A percentile compares a stretch with the other conserved stretches of the same genome.
These are phyloP conservation scores for Podaxis sp. DNA, from an alignment of 768 basidiomycete species.

Conservation along the genomic window DNA sequence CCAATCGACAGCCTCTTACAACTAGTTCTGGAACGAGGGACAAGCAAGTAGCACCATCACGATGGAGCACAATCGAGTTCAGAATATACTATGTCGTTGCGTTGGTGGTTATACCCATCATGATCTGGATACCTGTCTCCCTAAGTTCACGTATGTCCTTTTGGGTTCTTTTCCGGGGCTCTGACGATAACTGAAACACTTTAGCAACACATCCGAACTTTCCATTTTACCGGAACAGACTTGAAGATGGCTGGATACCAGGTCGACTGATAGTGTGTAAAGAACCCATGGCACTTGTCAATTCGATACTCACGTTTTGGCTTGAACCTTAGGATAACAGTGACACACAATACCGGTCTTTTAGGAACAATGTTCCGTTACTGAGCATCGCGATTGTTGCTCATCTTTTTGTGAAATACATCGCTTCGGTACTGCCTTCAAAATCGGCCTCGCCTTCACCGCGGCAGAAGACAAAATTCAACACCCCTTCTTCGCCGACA, in stretches of 20 bases:
- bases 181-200: conserved; percentile 33
- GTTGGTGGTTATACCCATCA: conserved; percentile 57
- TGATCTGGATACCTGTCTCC: conserved; percentile 71
- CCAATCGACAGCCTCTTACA: background rate
- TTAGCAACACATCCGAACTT: conserved; percentile 66
- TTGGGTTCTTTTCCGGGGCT: background rate
- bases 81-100: conserved; percentile 65
- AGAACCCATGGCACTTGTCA: conserved; percentile 22
- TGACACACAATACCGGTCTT: conserved; percentile 86
- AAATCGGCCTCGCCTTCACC: conserved; percentile 5
- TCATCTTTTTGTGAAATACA: conserved; percentile 53
- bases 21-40: conserved; percentile 12
- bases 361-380: conserved; percentile 73
- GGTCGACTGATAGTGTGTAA: conserved; percentile 64
- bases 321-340: conserved; percentile 70
- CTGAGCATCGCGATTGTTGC: conserved; percentile 42
- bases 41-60: conserved; percentile 31
- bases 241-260: conserved; percentile 79
- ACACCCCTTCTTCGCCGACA: conserved; percentile 36
- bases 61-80: conserved; percentile 86
- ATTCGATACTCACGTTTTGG: background rate
- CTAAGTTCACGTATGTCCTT: conserved; percentile 69
- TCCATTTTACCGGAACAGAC: conserved; percentile 43
- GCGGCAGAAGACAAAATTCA: conserved; percentile 12
- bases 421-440: conserved; percentile 34